Conservation (phyloP, 73 alveolate genomes). For the Tetrahymena thermophila region DNA sequence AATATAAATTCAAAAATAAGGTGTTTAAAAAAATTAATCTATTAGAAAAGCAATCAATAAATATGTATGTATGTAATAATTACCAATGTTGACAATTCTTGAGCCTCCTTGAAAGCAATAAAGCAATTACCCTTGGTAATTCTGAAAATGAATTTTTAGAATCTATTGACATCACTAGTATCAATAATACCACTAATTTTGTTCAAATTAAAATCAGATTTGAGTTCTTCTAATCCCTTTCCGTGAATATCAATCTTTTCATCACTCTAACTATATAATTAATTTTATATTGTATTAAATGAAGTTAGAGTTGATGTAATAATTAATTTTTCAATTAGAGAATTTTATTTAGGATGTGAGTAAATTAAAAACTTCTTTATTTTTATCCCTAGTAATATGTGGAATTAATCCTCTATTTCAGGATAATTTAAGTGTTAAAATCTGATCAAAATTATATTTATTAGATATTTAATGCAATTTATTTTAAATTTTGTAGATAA, state of each 20-base stretch:
- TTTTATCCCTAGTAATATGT: neutral
- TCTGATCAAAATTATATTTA: neutral
- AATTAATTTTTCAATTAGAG: too few relatives aligned
- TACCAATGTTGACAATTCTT: neutral
- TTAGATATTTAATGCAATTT: neutral
- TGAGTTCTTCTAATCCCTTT: neutral
- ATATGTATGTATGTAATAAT: neutral
- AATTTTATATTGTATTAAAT: neutral
- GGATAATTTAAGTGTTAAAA: too few relatives aligned
- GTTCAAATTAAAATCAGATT: neutral
- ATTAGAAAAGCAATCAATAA: neutral
- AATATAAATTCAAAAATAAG: too few relatives aligned
- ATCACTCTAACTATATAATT: neutral
- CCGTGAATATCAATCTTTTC: neutral
- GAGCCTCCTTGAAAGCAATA: slow-evolving; percentile 64
- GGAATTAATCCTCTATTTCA: neutral
- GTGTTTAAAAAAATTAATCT: neutral
- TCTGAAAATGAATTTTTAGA: slow-evolving; percentile 82
- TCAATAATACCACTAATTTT: neutral
- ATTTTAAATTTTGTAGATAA: too few relatives aligned
- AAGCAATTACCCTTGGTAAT: slow-evolving; percentile 84
- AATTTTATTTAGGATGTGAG: neutral
- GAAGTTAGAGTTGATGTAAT: neutral
- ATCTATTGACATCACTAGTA: slow-evolving; percentile 36
- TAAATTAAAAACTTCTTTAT: too few relatives aligned